These are phyloP conservation scores for Acanthamoeba lenticulata DNA, from an alignment of 208 protist genomes.

Conservation along the genomic window DNA sequence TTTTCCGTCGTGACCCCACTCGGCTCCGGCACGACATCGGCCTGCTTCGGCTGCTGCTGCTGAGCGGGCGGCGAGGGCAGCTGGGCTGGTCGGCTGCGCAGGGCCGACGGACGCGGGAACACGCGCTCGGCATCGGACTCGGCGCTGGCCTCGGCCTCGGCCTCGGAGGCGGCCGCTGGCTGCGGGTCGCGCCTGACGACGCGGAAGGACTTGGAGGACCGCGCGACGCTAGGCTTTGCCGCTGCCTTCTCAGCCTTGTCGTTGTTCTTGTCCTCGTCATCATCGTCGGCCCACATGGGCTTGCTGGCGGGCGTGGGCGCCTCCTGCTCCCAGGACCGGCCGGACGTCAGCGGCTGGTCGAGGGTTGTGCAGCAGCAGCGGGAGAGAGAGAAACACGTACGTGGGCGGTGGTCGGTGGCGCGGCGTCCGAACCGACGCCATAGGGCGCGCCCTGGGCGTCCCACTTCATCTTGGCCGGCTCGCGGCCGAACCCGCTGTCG, in stretches of 20 bases:
- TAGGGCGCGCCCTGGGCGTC: background rate
- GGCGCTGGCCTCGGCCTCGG: background rate
- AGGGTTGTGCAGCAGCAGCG: no score
- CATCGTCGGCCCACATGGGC: background rate
- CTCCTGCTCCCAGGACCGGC: background rate
- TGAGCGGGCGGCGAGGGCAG: background rate
- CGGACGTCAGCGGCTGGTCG: no score
- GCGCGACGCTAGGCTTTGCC: background rate
- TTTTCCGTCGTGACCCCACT: background rate
- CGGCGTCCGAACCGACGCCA: background rate
- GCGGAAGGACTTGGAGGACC: background rate
- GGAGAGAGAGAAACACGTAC: no score
- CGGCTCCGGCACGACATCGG: no score
- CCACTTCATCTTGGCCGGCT: slow-evolving; percentile 55
- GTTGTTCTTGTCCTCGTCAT: background rate
- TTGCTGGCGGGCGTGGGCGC: no score
- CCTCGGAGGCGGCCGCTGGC: background rate
- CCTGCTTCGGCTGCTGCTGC: background rate
- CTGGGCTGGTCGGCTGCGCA: background rate
- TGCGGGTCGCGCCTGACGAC: slow-evolving; percentile 13
- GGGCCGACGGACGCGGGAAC: background rate
- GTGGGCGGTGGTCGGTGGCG: background rate
- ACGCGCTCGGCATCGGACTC: background rate
- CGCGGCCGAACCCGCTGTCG: slow-evolving; percentile 33
- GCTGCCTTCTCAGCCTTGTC: background rate